These are phyloP conservation scores for Colletotrichum lupini DNA, from an alignment of 2,329 filamentous ascomycete genomes.

Conservation along the genomic window DNA sequence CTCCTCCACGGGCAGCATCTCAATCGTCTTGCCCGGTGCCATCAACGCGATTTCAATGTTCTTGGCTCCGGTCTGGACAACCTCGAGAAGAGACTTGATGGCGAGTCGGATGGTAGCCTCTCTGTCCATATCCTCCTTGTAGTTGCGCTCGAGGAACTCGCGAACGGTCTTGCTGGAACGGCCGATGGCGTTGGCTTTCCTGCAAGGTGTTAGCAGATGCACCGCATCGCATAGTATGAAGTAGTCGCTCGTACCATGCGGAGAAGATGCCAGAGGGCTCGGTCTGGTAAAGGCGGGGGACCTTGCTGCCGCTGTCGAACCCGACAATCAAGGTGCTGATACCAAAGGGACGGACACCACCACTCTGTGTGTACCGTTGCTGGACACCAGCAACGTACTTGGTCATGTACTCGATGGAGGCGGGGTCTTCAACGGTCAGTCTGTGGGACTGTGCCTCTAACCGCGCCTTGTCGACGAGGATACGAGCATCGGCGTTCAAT, in stretches of 20 bases:
- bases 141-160: conserved; percentile 98
- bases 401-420: conserved; percentile 99
- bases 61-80: conserved; percentile 98
- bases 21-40: conserved; percentile 89
- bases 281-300: conserved; percentile 94
- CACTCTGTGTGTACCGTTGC: conserved; percentile 98
- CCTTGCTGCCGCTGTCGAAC: conserved; percentile 94
- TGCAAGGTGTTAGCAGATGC: conserved; percentile 49
- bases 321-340: conserved; percentile 93
- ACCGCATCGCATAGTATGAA: not conserved
- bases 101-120: conserved; percentile 96
- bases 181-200: conserved; percentile 99
- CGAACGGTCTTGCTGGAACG: conserved; percentile 98
- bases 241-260: conserved; percentile 75
- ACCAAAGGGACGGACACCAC: conserved; percentile 97
- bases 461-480: conserved; percentile 97
- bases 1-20: conserved; percentile 94
- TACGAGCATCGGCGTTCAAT: conserved; percentile 96
- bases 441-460: conserved; percentile 98
- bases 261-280: conserved; percentile 99
- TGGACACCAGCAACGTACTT: conserved; percentile 98
- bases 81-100: conserved; percentile 97
- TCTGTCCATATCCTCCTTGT: conserved; percentile 97
- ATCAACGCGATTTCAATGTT: conserved; percentile 99
- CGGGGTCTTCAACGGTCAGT: conserved; percentile 95